Conservation (phyloP, 1,284 basidiomycete species). For the Agroathelia rolfsii region DNA sequence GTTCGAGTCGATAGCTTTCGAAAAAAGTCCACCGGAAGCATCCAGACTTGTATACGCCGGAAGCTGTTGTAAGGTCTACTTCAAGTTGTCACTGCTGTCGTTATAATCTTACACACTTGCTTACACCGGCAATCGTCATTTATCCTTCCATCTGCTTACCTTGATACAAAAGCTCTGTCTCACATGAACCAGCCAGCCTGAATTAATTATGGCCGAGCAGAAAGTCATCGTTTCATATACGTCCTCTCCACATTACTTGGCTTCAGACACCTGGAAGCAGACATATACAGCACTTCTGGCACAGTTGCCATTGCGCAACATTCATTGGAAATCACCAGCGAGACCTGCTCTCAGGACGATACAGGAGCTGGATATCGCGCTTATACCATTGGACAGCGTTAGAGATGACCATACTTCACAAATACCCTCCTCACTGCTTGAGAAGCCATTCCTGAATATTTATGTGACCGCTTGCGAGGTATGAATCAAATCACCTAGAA, state of each 20-base stretch:
- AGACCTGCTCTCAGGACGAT: slow-evolving; percentile 74
- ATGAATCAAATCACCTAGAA: slow-evolving; percentile 13
- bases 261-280: slow-evolving; percentile 63
- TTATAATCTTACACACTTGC: no score
- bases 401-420: slow-evolving; percentile 69
- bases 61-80: no score
- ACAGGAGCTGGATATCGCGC: slow-evolving; percentile 71
- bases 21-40: no score
- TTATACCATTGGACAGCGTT: slow-evolving; percentile 63
- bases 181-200: slow-evolving; percentile 21
- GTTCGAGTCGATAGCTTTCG: no score
- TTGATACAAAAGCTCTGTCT: no score
- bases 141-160: no score
- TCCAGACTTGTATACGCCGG: no score
- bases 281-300: slow-evolving; percentile 54
- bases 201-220: slow-evolving; percentile 21
- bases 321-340: slow-evolving; percentile 77
- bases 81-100: no score
- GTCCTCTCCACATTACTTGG: slow-evolving; percentile 49
- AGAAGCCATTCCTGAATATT: slow-evolving; percentile 77
- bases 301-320: slow-evolving; percentile 78
- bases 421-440: slow-evolving; percentile 70
- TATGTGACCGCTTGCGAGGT: slow-evolving; percentile 87
- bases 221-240: slow-evolving; percentile 57
- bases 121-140: no score